Conservation (phyloP, 139 green algal species). For the Penium margaritaceum region DNA sequence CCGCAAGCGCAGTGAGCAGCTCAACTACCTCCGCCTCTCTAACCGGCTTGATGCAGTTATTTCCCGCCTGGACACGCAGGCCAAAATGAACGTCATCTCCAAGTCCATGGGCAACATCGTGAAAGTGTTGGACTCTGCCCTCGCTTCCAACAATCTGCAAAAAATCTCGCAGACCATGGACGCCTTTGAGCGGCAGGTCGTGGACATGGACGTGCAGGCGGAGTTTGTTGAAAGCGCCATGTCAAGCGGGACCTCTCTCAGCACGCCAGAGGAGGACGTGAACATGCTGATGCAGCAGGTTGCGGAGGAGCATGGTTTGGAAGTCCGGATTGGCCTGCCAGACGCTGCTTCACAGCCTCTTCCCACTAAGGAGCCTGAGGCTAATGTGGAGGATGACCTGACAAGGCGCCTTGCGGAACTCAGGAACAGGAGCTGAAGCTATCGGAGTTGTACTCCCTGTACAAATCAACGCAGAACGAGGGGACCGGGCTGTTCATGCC, state of each 20-base stretch:
- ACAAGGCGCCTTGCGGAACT: constrained; percentile 56
- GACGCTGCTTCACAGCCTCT: constrained; percentile 45
- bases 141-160: constrained; percentile 86
- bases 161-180: constrained; percentile 79
- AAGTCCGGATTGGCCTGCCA: constrained; percentile 63
- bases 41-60: constrained; percentile 86
- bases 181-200: constrained; percentile 91
- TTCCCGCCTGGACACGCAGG: constrained; percentile 78
- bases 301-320: constrained; percentile 83
- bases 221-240: constrained; percentile 85
- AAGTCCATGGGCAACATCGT: constrained; percentile 90
- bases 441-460: too few species aligned
- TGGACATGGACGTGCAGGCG: constrained; percentile 89
- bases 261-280: constrained; percentile 91
- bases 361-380: constrained; percentile 2
- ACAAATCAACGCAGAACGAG: too few species aligned
- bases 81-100: constrained; percentile 72
- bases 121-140: constrained; percentile 75
- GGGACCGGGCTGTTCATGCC: too few species aligned
- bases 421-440: constrained; percentile 18
- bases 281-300: constrained; percentile 69
- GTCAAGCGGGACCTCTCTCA: constrained; percentile 70
- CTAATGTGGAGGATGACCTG: constrained; percentile 58
- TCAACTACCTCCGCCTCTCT: constrained; percentile 90
- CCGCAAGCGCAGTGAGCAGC: constrained; percentile 77